Evolutionary conservation across 2,329 filamentous ascomycete species (phyloP).

Genomic region (Trichoderma harzianum): DNA sequence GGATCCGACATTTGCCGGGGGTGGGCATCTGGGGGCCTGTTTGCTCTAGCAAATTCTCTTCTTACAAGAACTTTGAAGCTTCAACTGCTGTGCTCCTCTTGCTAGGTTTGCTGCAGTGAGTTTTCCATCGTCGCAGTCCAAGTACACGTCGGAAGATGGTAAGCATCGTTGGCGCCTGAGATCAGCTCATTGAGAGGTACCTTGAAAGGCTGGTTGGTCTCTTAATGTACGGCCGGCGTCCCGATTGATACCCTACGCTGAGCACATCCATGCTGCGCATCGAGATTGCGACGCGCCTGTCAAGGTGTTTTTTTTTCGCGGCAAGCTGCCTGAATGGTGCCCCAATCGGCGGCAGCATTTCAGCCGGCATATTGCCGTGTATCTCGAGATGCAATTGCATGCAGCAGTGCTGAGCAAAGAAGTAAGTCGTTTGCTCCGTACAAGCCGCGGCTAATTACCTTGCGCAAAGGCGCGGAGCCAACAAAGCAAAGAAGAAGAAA

Average conservation of each 20-base stretch:
- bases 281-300: not conserved
- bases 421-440: not conserved
- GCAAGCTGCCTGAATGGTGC: not conserved
- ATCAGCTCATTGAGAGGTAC: not conserved
- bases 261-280: not conserved
- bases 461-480: not conserved
- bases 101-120: not conserved
- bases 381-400: not conserved
- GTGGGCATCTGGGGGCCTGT: not conserved
- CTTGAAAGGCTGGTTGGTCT: not conserved
- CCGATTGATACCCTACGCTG: not conserved
- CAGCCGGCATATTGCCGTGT: constrained; percentile 3
- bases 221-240: not conserved
- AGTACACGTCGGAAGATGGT: not conserved
- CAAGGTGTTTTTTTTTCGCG: not conserved
- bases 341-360: not conserved
- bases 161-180: not conserved
- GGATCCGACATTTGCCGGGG: constrained; percentile 4
- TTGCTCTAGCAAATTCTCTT: not conserved
- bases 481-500: not conserved
- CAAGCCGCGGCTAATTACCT: not conserved
- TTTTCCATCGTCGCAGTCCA: not conserved
- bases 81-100: not conserved
- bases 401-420: not conserved
- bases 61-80: not conserved